A percentile compares a stretch with the other conserved stretches of the same genome.
phyloP scores from a whole-genome alignment of 1,284 basidiomycete genomes.

The Moniliella sp. region DNA sequence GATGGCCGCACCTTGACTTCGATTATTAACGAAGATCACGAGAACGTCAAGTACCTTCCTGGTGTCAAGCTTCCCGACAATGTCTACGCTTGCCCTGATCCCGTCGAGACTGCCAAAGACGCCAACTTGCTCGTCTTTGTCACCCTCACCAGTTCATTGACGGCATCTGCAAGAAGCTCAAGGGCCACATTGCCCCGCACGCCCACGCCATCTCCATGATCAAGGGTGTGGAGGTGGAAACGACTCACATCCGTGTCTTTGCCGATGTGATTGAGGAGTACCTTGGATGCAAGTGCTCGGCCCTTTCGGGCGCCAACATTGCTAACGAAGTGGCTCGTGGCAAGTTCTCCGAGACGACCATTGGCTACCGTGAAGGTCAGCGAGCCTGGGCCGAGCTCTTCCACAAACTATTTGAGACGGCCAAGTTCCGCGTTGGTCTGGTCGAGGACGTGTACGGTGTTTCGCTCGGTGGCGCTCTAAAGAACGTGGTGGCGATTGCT shows the following conservation, averaged over 20 bases:
- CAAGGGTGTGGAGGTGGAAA: slow-evolving; percentile 34
- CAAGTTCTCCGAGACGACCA: slow-evolving; percentile 41
- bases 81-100: slow-evolving; percentile 39
- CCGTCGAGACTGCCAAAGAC: slow-evolving; percentile 39
- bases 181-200: slow-evolving; percentile 19
- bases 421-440: slow-evolving; percentile 40
- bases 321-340: slow-evolving; percentile 41
- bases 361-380: slow-evolving; percentile 38
- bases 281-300: slow-evolving; percentile 39
- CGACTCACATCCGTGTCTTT: slow-evolving; percentile 41
- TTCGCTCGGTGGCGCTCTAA: slow-evolving; percentile 42
- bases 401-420: slow-evolving; percentile 37
- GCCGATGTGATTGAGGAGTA: slow-evolving; percentile 41
- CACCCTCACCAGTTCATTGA: slow-evolving; percentile 32
- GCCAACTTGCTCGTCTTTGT: slow-evolving; percentile 43
- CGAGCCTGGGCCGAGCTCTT: slow-evolving; percentile 17
- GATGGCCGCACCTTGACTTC: slow-evolving; percentile 41
- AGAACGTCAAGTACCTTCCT: slow-evolving; percentile 41
- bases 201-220: slow-evolving; percentile 33
- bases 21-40: slow-evolving; percentile 41
- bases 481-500: slow-evolving; percentile 42
- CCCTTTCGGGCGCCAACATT: slow-evolving; percentile 43
- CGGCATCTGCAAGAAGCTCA: slow-evolving; percentile 20
- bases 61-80: slow-evolving; percentile 40
- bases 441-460: slow-evolving; percentile 43